Evolutionary conservation across 345 rosid species (phyloP).

Genomic region (sweet orange (Citrus sinensis)): DNA sequence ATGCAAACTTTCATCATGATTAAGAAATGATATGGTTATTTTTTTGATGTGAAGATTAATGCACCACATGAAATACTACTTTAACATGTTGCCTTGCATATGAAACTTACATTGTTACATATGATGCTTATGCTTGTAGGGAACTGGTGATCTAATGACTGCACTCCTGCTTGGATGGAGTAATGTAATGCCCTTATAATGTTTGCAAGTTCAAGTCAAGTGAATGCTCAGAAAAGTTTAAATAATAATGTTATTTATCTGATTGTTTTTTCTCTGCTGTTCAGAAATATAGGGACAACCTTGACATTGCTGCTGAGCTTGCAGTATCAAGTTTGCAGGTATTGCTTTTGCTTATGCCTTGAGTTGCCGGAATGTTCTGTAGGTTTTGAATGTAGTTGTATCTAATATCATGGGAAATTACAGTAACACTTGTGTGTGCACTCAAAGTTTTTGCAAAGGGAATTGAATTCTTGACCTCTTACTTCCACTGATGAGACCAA

Average conservation of each 20-base stretch:
- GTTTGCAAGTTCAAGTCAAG: background rate
- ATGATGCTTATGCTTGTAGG: slow-evolving; percentile 43
- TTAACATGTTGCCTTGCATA: background rate
- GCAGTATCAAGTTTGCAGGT: slow-evolving; percentile 99
- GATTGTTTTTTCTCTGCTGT: slow-evolving; percentile 10
- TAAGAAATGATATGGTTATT: background rate
- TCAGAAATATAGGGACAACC: slow-evolving; percentile 87
- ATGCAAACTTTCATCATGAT: slow-evolving; percentile 20
- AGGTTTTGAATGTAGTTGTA: background rate
- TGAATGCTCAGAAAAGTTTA: background rate
- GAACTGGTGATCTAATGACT: slow-evolving; percentile 97
- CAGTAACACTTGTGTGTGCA: too few relatives aligned
- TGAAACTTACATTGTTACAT: slow-evolving; percentile 8
- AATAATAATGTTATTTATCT: background rate
- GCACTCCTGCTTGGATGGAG: slow-evolving; percentile 99
- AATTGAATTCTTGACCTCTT: background rate
- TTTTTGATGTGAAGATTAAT: background rate
- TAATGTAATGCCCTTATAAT: slow-evolving; percentile 54
- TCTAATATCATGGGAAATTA: too few relatives aligned
- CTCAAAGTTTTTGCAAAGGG: background rate
- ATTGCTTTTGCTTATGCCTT: background rate
- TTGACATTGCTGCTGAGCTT: slow-evolving; percentile 85
- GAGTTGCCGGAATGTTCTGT: background rate
- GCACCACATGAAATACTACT: too few relatives aligned
- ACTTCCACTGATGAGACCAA: background rate